Evolutionary conservation across 83 land plant species (phyloP).

Genomic region (Isoetes engelmannii): DNA sequence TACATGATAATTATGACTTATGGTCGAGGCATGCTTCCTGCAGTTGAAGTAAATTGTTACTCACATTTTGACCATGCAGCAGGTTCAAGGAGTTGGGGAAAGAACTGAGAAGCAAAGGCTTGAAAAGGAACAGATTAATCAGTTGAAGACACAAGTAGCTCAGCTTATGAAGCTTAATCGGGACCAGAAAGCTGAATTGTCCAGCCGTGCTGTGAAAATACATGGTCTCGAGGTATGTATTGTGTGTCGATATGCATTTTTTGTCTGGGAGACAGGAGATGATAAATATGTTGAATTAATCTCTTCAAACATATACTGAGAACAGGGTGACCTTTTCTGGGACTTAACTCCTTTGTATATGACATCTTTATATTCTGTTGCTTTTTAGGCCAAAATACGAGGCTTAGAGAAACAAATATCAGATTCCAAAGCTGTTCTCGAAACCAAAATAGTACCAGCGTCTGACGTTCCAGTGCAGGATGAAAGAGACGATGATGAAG

Average conservation of each 20-base stretch:
- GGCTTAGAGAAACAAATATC: constrained; percentile 22
- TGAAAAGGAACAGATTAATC: constrained; percentile 67
- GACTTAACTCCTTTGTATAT: not conserved
- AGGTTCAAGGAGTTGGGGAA: no score
- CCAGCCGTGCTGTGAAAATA: constrained; percentile 49
- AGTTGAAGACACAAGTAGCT: constrained; percentile 68
- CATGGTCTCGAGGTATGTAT: constrained; percentile 64
- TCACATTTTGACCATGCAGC: no score
- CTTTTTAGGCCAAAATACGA: constrained; percentile 29
- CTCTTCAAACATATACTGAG: no score
- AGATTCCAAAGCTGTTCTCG: constrained; percentile 15
- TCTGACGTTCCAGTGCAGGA: not conserved
- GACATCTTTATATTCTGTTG: not conserved
- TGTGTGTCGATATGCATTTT: no score
- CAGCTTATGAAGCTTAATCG: constrained; percentile 62
- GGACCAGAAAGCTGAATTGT: constrained; percentile 64
- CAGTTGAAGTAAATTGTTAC: no score
- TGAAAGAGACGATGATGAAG: not conserved
- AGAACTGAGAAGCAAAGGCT: constrained; percentile 42
- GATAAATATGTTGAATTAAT: no score
- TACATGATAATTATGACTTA: no score
- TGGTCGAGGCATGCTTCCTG: no score
- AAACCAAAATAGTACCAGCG: not conserved
- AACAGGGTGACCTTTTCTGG: not conserved
- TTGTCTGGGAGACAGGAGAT: no score